These are phyloP conservation scores for Neolentinus lepideus DNA, from an alignment of 1,284 basidiomycete genomes.

Conservation along the genomic window DNA sequence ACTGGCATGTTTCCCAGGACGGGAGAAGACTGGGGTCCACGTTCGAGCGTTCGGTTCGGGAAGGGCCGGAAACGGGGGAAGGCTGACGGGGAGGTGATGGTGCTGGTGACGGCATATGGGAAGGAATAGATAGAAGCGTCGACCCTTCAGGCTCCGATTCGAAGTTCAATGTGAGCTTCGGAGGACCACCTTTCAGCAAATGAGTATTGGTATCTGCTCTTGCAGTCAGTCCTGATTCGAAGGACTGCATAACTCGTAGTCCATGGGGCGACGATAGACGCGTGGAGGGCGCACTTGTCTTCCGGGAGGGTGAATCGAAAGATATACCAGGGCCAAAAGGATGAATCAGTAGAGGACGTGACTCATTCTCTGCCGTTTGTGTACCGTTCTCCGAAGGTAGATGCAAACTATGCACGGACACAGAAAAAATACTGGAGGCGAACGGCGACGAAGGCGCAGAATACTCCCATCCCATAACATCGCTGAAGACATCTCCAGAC, in stretches of 20 bases:
- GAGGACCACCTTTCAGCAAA: neutral
- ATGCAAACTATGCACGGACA: neutral
- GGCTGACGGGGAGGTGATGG: neutral
- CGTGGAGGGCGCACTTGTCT: neutral
- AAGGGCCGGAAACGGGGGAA: neutral
- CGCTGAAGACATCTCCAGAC: conserved; percentile 50
- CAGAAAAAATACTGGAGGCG: conserved; percentile 22
- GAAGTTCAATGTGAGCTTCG: neutral
- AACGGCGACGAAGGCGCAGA: conserved; percentile 23
- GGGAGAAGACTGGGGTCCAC: conserved; percentile 3
- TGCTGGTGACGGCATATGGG: neutral
- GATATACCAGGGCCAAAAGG: conserved; percentile 61
- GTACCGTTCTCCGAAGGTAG: neutral
- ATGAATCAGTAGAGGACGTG: conserved; percentile 13
- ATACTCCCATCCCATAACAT: conserved; percentile 53
- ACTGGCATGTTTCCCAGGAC: conserved; percentile 38
- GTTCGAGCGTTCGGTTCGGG: neutral
- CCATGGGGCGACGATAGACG: conserved; percentile 27
- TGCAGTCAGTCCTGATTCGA: conserved; percentile 71
- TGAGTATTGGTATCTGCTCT: conserved; percentile 29
- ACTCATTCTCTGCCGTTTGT: neutral
- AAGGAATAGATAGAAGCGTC: neutral
- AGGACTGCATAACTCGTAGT: conserved; percentile 76
- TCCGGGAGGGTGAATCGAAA: conserved; percentile 51
- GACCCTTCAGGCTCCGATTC: conserved; percentile 4